Conservation (phyloP, 2,329 filamentous ascomycete genomes). For the Scortechinia acanthostroma region DNA sequence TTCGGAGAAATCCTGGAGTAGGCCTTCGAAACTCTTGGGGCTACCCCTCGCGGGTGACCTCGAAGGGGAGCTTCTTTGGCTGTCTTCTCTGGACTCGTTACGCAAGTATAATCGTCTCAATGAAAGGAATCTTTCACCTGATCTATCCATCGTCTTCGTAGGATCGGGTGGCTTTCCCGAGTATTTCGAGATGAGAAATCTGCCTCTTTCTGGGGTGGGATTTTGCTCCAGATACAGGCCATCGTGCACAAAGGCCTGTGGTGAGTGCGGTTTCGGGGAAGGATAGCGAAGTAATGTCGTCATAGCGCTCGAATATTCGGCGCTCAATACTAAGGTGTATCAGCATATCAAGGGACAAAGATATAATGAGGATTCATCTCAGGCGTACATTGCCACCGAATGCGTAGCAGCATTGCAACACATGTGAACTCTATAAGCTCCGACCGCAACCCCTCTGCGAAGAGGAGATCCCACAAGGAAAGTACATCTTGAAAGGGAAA, state of each 20-base stretch:
- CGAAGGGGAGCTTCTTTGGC: background rate
- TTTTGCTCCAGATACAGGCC: constrained; percentile 39
- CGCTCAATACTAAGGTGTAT: constrained; percentile 39
- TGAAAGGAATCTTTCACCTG: constrained; percentile 10
- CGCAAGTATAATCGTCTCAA: background rate
- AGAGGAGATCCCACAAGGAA: constrained; percentile 81
- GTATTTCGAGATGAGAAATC: constrained; percentile 33
- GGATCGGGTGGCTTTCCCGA: constrained; percentile 29
- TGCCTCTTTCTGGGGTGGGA: constrained; percentile 27
- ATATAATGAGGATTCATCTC: no score
- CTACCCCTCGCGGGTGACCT: constrained; percentile 7
- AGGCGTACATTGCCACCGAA: constrained; percentile 85
- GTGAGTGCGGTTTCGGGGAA: constrained; percentile 29
- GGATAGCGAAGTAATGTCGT: constrained; percentile 50
- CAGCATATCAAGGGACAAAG: no score
- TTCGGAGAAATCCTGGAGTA: constrained; percentile 37
- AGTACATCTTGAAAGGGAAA: constrained; percentile 83
- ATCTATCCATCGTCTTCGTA: constrained; percentile 11
- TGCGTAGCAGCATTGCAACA: constrained; percentile 83
- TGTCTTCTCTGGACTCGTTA: background rate
- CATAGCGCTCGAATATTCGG: constrained; percentile 54
- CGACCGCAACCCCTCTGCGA: constrained; percentile 75
- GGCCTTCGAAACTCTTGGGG: constrained; percentile 27
- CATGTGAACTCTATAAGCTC: constrained; percentile 85
- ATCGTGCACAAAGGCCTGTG: constrained; percentile 49